Evolutionary conservation across 305 asterid genomes (phyloP).

Genomic region (Solanum hybrid): DNA sequence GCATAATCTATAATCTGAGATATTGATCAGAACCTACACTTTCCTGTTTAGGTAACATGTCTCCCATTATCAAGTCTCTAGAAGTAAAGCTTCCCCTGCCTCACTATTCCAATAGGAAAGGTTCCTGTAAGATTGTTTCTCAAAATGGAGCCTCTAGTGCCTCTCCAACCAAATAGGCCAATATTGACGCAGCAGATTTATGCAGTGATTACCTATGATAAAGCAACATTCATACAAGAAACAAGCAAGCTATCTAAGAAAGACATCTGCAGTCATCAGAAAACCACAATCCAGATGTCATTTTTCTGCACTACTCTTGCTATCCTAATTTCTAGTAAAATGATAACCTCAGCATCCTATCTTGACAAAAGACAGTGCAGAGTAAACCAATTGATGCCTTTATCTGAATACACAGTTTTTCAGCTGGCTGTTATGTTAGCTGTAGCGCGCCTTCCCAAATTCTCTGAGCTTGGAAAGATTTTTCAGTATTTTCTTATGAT

Average conservation of each 20-base stretch:
- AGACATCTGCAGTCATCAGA: neutral
- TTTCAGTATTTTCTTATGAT: neutral
- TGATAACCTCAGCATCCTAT: neutral
- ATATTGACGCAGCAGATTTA: neutral
- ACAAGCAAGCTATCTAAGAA: neutral
- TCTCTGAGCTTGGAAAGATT: neutral
- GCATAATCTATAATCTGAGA: neutral
- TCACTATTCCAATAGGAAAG: neutral
- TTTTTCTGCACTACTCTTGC: neutral
- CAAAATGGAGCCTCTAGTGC: neutral
- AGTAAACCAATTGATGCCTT: neutral
- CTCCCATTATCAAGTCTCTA: neutral
- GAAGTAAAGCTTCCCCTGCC: neutral
- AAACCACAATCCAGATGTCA: neutral
- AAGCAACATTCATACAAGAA: neutral
- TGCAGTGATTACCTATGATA: neutral
- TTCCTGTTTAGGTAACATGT: neutral
- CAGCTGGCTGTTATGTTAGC: neutral
- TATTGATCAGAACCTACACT: neutral
- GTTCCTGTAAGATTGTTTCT: neutral
- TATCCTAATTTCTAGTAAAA: neutral
- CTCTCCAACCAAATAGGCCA: neutral
- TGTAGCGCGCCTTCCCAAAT: neutral
- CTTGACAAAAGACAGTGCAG: neutral
- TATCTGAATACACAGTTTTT: neutral